Evolutionary conservation across 345 rosid genomes (phyloP).

Genomic region (Limnanthes douglasii): DNA sequence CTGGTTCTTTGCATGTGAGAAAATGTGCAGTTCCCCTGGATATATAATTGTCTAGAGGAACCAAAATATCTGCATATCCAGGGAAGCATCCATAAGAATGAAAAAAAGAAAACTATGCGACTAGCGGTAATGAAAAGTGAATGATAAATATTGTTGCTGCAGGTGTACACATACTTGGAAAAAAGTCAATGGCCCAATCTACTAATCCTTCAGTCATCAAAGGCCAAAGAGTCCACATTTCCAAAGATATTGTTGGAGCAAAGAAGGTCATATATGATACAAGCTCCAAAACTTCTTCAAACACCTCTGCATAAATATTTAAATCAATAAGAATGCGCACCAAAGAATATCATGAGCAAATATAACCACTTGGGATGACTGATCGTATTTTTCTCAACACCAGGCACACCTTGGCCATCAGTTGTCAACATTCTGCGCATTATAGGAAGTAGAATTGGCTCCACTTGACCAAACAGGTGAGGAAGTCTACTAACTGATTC

Average conservation of each 20-base stretch:
- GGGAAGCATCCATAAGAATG: not conserved
- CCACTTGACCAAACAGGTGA: slow-evolving; percentile 71
- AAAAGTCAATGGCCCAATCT: slow-evolving; percentile 98
- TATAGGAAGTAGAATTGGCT: slow-evolving; percentile 81
- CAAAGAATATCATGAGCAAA: slow-evolving; percentile 10
- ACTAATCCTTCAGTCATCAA: slow-evolving; percentile 85
- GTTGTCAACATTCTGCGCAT: slow-evolving; percentile 93
- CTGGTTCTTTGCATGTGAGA: slow-evolving; percentile 77
- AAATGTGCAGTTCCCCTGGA: slow-evolving; percentile 91
- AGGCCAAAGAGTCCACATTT: slow-evolving; percentile 99
- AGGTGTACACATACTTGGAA: slow-evolving; percentile 41
- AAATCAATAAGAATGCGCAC: no score
- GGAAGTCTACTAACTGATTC: slow-evolving; percentile 93
- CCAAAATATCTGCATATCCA: slow-evolving; percentile 62
- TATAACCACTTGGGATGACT: slow-evolving; percentile 2
- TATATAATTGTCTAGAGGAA: slow-evolving; percentile 92
- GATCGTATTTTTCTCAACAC: no score
- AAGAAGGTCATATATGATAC: slow-evolving; percentile 97
- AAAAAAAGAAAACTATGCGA: slow-evolving; percentile 1
- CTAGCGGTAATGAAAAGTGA: slow-evolving; percentile 2
- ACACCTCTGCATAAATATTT: no score
- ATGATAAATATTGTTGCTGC: no score
- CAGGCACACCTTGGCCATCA: slow-evolving; percentile 98
- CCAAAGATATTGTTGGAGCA: slow-evolving; percentile 81
- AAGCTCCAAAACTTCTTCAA: slow-evolving; percentile 98